Percentiles rank a stretch among this genome's conserved stretches.
phyloP scores from a whole-genome alignment of 1,284 basidiomycete genomes.

The Veloporphyrellus conicus region DNA sequence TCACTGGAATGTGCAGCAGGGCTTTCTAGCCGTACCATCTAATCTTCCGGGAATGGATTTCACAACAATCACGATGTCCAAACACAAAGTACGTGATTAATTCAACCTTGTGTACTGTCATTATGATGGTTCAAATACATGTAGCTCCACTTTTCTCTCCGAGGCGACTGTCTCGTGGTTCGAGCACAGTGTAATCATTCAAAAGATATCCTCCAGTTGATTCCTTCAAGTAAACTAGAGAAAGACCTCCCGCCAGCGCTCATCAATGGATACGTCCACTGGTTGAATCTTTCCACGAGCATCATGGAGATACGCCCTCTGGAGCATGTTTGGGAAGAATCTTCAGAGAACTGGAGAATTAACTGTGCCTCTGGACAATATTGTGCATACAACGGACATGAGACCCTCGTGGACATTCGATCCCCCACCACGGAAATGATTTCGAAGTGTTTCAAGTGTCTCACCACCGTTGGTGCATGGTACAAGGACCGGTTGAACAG shows the following conservation, averaged over 20 bases:
- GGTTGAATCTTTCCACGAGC: conserved; percentile 32
- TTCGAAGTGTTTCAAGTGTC: not conserved
- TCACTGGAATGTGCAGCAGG: conserved; percentile 33
- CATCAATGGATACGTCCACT: conserved; percentile 34
- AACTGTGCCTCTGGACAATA: not conserved
- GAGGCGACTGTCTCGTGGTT: conserved; percentile 25
- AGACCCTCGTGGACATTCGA: not conserved
- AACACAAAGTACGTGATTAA: conserved; percentile 16
- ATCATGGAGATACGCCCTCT: conserved; percentile 25
- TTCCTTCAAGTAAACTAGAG: conserved; percentile 33
- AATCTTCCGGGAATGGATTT: conserved; percentile 37
- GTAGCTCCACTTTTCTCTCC: conserved; percentile 23
- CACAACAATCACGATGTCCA: conserved; percentile 20
- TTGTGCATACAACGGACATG: not conserved
- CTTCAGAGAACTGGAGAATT: not conserved
- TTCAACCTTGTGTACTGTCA: no score
- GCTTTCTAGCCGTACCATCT: conserved; percentile 35
- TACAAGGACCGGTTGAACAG: not conserved
- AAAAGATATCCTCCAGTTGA: conserved; percentile 28
- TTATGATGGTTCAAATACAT: not conserved
- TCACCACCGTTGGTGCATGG: not conserved
- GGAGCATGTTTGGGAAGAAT: conserved; percentile 18
- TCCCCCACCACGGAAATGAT: not conserved
- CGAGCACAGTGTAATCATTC: conserved; percentile 16
- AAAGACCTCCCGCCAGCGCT: conserved; percentile 39